Evolutionary conservation across 768 basidiomycete genomes (phyloP), one percentile per base, ranked within the genome.

Genomic region (Boletus huronensis): DNA sequence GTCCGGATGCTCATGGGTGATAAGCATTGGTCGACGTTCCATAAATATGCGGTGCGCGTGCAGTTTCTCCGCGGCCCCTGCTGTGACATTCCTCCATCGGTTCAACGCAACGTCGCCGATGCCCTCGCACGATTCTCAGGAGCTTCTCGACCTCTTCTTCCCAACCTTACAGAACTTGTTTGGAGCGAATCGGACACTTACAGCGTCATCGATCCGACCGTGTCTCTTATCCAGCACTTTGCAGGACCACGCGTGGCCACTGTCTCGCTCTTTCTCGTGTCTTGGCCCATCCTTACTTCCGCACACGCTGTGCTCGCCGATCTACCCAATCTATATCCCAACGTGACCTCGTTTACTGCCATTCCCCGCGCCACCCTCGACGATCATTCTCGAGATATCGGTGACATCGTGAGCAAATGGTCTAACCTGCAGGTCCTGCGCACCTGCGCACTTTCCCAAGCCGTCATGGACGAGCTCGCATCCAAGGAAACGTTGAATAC

Each of bases 11-110:
- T 57, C 29, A 53, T 60, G 42, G 23, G 35, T 14, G 47, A 52
- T 9, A 48, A 52, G 26, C 54, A 63, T 41, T 65, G 58, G 64
- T 14, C 28, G 2, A 60, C 23, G 21, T 65, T 65, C 43, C 38
- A 28, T 8, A 51, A 53, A 35, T 64, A 64, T 45, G 57, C 60
- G 2, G 29, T 28, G 3, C 55, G 61, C 8, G 64, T 65, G 32
- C 58, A 41, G 8, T 54, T 47, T 19, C 50, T 64, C 25, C 25
- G 39, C 3, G 55, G 49, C 6, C 52, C 60, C 29, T 60, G 54
- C 10, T 28, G 46, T 35, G 25, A 13, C 8, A 44, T 61, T 31
- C 19, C 41, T 2, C 25, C 58, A 19, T 36, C 51, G 3, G 19
- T 53, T 34, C 53, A 53, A 14, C 50, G 38, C 32, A 48, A 55